Base-by-base conservation (phyloP, 345 rosid species). In the Erucastrum elatum region DNA sequence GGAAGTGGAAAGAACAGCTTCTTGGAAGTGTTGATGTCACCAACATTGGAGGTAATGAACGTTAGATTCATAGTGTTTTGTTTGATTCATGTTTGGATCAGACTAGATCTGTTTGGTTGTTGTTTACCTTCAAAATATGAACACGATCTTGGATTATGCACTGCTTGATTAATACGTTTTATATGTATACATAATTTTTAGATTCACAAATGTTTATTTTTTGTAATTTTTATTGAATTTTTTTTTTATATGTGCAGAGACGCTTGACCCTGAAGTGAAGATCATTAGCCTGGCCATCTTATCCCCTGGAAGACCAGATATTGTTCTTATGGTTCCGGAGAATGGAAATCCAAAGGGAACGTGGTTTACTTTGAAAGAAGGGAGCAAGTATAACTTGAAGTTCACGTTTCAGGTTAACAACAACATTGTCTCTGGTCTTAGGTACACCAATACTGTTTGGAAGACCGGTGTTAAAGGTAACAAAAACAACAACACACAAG, bases 1-100 rank as follows among this genome's bases (percentile, higher is more conserved):
- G 94, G 85, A 91, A 89, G 59, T 91, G 96, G 96, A 91, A 91
- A 80, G 90, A 91, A 77, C 91, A 91, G 83, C 96, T 91, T 72
- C 88, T 91, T 13, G 92, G 93, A 68, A 82, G 85, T 81, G 92
- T 91, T 58, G 92, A 91, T 81, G 80, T 88, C 44, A 82, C 84
- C 77, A 87, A 75, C 78, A 85, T 91, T 84, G 96, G 92, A 88
- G 96, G 94, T 53, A 46, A 12, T 12, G 11, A 8, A 5, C 17
- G 46, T 55, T 21, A 30, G 77, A 46, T 72, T 21, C 60, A 60
- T 60, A 5, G 15, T 29, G 8, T 12, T 33, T 11, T 12, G 10
- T 71, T 76, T 64, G 34, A 51, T 35, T 69, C 30, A 39, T 70
- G 29, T 53, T 71, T 8, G 66, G 60, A 46, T 49, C 30, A 30